Conservation (phyloP, 2,329 filamentous ascomycete species). For the Aphanoascus verrucosus region DNA sequence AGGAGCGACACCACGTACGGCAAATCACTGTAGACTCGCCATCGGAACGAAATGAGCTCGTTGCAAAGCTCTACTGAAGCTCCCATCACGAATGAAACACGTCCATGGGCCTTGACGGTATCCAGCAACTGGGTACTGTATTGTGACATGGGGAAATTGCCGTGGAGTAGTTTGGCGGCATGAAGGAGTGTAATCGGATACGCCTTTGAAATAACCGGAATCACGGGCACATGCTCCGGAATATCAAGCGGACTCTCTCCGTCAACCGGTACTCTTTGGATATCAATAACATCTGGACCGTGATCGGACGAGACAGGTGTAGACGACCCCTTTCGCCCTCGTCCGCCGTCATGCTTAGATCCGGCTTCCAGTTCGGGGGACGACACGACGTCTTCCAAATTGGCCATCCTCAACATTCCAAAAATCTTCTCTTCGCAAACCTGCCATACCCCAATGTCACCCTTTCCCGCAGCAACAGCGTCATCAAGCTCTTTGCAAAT, state of each 20-base stretch:
- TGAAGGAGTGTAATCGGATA: constrained; percentile 35
- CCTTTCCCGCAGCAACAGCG: constrained; percentile 22
- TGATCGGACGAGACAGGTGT: not conserved
- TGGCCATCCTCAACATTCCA: constrained; percentile 22
- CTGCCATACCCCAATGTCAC: constrained; percentile 31
- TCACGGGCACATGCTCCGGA: constrained; percentile 24
- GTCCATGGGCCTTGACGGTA: constrained; percentile 32
- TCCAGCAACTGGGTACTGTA: constrained; percentile 33
- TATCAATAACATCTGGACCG: not conserved
- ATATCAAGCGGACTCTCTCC: constrained; percentile 21
- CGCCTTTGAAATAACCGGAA: constrained; percentile 26
- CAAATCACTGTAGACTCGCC: constrained; percentile 34
- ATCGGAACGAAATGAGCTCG: constrained; percentile 35
- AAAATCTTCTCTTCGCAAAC: constrained; percentile 34
- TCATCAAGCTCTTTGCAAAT: constrained; percentile 25
- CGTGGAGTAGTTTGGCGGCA: constrained; percentile 32
- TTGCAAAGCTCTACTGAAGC: constrained; percentile 35
- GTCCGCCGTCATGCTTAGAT: not conserved
- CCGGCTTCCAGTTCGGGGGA: not conserved
- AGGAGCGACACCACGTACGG: constrained; percentile 31
- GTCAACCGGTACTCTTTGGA: not conserved
- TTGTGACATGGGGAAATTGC: constrained; percentile 32
- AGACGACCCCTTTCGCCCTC: not conserved
- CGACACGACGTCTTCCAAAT: not conserved
- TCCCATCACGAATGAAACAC: constrained; percentile 35